Evolutionary conservation across 108 stramenopile species (phyloP).

Genomic region (Asterionellopsis glacialis): DNA sequence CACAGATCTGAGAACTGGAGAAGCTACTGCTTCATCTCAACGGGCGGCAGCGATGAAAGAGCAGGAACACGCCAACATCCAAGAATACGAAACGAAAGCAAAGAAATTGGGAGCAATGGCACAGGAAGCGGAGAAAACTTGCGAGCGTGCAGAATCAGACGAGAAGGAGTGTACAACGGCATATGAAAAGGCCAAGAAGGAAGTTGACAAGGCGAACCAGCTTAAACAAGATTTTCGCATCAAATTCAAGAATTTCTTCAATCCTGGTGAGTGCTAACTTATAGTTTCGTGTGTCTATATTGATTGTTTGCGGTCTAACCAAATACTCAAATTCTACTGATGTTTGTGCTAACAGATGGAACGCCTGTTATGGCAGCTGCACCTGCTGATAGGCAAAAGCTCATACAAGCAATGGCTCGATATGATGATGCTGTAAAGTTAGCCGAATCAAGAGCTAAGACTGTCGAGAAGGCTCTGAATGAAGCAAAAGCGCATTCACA

Average conservation of each 20-base stretch:
- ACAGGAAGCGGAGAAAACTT: constrained; percentile 16
- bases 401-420: constrained; percentile 14
- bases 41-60: constrained; percentile 35
- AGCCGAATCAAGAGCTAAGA: constrained; percentile 19
- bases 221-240: constrained; percentile 23
- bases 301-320: neutral
- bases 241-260: constrained; percentile 34
- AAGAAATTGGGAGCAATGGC: constrained; percentile 4
- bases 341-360: constrained; percentile 21
- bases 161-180: constrained; percentile 19
- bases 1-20: constrained; percentile 59
- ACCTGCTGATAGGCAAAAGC: constrained; percentile 30
- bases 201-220: constrained; percentile 12
- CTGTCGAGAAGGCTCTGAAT: constrained; percentile 6
- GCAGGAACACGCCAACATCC: constrained; percentile 21
- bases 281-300: neutral
- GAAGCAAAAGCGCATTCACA: constrained; percentile 21
- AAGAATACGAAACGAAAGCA: constrained; percentile 25
- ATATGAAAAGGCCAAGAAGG: constrained; percentile 27
- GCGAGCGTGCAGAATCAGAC: constrained; percentile 15
- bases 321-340: neutral
- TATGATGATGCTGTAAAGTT: constrained; percentile 23
- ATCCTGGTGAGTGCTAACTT: constrained; percentile 29
- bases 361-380: constrained; percentile 21
- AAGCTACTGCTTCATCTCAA: constrained; percentile 48